Evolutionary conservation across 2,329 filamentous ascomycete species (phyloP).

Genomic region (Aspergillus quadrilineatus): DNA sequence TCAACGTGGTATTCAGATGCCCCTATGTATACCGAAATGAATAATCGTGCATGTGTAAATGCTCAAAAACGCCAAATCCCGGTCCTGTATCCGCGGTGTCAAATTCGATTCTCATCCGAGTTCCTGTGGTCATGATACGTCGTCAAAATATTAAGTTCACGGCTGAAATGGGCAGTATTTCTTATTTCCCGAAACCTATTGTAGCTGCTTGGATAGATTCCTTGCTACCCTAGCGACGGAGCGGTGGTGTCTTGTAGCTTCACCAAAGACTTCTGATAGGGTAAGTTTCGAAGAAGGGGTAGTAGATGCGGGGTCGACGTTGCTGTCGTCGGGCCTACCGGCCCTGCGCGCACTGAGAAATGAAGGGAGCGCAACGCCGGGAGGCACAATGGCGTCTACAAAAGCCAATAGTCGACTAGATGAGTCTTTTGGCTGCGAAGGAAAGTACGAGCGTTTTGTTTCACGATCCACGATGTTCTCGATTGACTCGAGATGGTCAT

Average conservation of each 20-base stretch:
- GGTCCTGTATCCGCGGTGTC: background rate
- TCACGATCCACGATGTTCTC: conserved; percentile 30
- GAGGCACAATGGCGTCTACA: conserved; percentile 10
- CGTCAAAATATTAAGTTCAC: background rate
- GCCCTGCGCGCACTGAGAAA: conserved; percentile 5
- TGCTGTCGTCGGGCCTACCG: background rate
- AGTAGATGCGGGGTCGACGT: background rate
- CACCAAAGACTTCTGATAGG: conserved; percentile 22
- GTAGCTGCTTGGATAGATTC: conserved; percentile 26
- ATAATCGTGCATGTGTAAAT: background rate
- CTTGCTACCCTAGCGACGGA: conserved; percentile 28
- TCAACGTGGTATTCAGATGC: background rate
- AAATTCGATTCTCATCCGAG: background rate
- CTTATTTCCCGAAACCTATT: conserved; percentile 21
- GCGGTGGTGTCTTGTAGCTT: conserved; percentile 29
- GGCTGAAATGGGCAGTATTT: background rate
- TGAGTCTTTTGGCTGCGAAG: background rate
- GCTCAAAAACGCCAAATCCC: background rate
- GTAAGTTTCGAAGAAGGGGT: background rate
- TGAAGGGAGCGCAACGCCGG: conserved; percentile 3
- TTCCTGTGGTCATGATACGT: background rate
- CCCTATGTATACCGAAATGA: background rate
- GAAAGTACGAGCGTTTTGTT: conserved; percentile 4
- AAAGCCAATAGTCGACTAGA: conserved; percentile 5
- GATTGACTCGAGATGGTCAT: conserved; percentile 38